These are phyloP conservation scores for Phragmites australis DNA, from an alignment of 176 grass and related monocot species.

Conservation along the genomic window DNA sequence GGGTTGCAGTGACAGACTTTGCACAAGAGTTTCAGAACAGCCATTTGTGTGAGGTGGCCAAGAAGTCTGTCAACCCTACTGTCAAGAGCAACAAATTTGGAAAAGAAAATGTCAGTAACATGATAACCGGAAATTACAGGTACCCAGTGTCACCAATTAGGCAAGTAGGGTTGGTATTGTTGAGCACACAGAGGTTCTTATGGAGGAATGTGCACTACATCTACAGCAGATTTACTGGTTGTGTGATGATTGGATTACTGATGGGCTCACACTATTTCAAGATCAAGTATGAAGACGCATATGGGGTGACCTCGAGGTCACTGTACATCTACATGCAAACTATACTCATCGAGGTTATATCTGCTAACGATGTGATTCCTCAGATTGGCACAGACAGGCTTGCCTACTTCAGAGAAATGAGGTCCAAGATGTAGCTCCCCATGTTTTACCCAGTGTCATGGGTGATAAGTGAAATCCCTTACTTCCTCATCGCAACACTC, in stretches of 20 bases:
- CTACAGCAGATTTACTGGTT: slow-evolving; percentile 35
- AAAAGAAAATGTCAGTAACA: background rate
- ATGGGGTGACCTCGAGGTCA: slow-evolving; percentile 37
- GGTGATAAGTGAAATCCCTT: slow-evolving; percentile 37
- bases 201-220: slow-evolving; percentile 42
- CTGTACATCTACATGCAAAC: slow-evolving; percentile 41
- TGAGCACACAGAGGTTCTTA: slow-evolving; percentile 41
- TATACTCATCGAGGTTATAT: slow-evolving; percentile 46
- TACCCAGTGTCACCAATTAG: slow-evolving; percentile 9
- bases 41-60: slow-evolving; percentile 17
- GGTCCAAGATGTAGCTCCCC: slow-evolving; percentile 33
- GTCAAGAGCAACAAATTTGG: background rate
- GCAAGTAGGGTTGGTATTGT: slow-evolving; percentile 13
- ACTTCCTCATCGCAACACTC: slow-evolving; percentile 31
- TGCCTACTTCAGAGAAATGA: slow-evolving; percentile 32
- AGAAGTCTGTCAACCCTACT: background rate
- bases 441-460: slow-evolving; percentile 39
- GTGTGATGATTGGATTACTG: slow-evolving; percentile 32
- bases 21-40: slow-evolving; percentile 14
- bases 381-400: slow-evolving; percentile 37
- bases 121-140: background rate
- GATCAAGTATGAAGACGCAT: slow-evolving; percentile 32
- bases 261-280: slow-evolving; percentile 41
- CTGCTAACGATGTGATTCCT: slow-evolving; percentile 40
- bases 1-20: slow-evolving; percentile 12